Evolutionary conservation across 202 grass and related monocot genomes (phyloP).

Genomic region (Panicum hallii): DNA sequence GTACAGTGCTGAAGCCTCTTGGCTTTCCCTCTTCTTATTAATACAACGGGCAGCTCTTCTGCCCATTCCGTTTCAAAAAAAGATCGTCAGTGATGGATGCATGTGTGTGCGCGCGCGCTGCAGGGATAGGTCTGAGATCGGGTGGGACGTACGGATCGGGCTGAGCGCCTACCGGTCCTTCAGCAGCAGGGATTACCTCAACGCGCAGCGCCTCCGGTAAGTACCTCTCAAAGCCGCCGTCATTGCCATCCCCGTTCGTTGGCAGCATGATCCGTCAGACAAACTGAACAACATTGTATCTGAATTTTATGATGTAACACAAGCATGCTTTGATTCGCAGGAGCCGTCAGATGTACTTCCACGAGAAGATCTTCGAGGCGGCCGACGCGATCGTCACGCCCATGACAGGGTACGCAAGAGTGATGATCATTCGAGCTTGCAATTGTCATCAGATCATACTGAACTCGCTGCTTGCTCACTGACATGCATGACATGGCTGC

Average conservation of each 20-base stretch:
- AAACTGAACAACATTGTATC: neutral
- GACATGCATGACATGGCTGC: too few species aligned
- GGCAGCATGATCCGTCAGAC: too few species aligned
- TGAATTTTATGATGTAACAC: neutral
- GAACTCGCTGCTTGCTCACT: too few species aligned
- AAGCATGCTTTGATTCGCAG: neutral
- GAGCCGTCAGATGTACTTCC: constrained; percentile 77
- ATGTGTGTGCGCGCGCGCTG: too few species aligned
- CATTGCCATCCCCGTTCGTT: too few species aligned
- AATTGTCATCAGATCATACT: too few species aligned
- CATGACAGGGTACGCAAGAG: constrained; percentile 57
- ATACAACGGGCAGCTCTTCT: too few species aligned
- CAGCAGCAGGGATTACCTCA: constrained; percentile 74
- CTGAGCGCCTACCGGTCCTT: constrained; percentile 69
- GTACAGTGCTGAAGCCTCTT: too few species aligned
- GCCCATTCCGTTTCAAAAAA: too few species aligned
- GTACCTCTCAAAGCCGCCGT: neutral
- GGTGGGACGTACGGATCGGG: constrained; percentile 74
- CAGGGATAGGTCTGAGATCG: constrained; percentile 49
- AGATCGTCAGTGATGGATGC: too few species aligned
- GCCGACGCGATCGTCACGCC: constrained; percentile 77
- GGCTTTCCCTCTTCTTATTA: too few species aligned
- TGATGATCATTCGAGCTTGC: too few species aligned
- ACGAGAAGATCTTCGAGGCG: constrained; percentile 70
- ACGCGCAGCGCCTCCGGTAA: constrained; percentile 72